Evolutionary conservation across 2,329 filamentous ascomycete species (phyloP).

Genomic region (Lasiodiplodia gonubiensis): DNA sequence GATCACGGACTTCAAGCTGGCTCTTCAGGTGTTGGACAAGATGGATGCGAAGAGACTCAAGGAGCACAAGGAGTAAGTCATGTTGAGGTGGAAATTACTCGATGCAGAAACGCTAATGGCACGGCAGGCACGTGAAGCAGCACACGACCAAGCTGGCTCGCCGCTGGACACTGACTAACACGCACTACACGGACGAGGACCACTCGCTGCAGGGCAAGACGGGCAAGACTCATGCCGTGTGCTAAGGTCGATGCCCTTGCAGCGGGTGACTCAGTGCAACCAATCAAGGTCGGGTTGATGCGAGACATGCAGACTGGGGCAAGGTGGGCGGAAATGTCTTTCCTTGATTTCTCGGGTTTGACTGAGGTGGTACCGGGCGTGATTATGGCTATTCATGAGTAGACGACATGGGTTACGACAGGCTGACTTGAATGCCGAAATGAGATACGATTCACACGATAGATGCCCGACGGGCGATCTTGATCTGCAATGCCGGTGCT

Average conservation of each 20-base stretch:
- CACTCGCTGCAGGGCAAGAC: conserved; percentile 89
- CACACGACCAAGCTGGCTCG: conserved; percentile 32
- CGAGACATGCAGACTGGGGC: background rate
- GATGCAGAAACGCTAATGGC: conserved; percentile 15
- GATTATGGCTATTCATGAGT: background rate
- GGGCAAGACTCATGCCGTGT: conserved; percentile 88
- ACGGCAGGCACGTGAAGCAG: conserved; percentile 35
- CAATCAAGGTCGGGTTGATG: background rate
- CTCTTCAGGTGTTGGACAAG: conserved; percentile 70
- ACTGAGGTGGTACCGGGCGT: background rate
- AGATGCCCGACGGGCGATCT: conserved; percentile 17
- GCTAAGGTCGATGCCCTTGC: conserved; percentile 55
- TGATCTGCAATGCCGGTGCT: conserved; percentile 1
- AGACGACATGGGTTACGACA: conserved; percentile 14
- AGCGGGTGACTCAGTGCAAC: background rate
- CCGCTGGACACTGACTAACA: conserved; percentile 44
- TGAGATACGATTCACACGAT: background rate
- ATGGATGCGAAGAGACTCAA: conserved; percentile 76
- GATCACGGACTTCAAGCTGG: conserved; percentile 78
- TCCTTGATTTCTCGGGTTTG: background rate
- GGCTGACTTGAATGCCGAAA: background rate
- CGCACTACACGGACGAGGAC: conserved; percentile 70
- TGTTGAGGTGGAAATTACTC: background rate
- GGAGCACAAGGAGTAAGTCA: conserved; percentile 67
- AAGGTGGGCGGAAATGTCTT: background rate